Evolutionary conservation across 169 alveolate species (phyloP).

Genomic region (Sarcocystis neurona): DNA sequence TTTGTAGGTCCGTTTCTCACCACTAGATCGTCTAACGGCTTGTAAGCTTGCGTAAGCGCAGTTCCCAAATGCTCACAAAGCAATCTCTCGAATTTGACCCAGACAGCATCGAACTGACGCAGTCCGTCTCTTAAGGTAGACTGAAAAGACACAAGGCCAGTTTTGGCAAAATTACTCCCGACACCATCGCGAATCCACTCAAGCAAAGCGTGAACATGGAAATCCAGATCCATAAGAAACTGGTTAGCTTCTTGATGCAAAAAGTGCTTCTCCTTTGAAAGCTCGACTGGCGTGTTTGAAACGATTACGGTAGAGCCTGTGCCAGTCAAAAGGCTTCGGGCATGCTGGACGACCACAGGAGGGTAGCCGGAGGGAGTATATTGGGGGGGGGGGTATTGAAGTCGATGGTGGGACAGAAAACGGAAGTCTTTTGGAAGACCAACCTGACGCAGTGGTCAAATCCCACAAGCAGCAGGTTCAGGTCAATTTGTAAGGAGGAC

Average conservation of each 20-base stretch:
- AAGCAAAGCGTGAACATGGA: neutral
- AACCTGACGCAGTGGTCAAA: neutral
- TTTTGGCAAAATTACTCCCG: slow-evolving; percentile 6
- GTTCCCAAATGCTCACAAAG: neutral
- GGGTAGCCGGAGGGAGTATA: slow-evolving; percentile 27
- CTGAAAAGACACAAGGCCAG: slow-evolving; percentile 24
- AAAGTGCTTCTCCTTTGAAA: neutral
- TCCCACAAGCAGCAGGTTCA: neutral
- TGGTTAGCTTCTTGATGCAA: neutral
- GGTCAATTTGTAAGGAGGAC: neutral
- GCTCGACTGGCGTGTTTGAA: neutral
- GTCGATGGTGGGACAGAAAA: slow-evolving; percentile 26
- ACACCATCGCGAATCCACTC: slow-evolving; percentile 7
- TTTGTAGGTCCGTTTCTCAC: neutral
- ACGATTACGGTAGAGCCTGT: neutral
- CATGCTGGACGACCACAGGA: neutral
- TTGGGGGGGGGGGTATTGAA: slow-evolving; percentile 28
- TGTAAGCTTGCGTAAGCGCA: neutral
- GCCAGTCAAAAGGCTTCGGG: slow-evolving; percentile 11
- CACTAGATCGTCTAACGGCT: slow-evolving; percentile 4
- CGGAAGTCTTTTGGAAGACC: slow-evolving; percentile 27
- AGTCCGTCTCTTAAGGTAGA: neutral
- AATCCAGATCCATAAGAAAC: slow-evolving; percentile 21
- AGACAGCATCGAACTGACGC: neutral
- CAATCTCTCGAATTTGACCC: slow-evolving; percentile 7